These are phyloP conservation scores for Acacia concinna DNA, from an alignment of 331 rosid species.

Conservation along the genomic window DNA sequence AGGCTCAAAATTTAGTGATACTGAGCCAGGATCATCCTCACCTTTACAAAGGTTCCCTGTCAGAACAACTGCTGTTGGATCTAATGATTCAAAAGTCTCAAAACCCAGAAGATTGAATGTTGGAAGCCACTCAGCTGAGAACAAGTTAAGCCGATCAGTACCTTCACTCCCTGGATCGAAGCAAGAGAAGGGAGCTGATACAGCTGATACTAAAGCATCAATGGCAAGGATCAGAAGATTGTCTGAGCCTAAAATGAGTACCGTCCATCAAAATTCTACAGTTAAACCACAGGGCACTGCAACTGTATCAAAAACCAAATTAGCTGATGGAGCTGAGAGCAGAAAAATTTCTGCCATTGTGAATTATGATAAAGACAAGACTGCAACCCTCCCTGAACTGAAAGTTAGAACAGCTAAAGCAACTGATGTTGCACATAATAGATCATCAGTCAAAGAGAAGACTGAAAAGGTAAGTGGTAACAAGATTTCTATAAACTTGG, in stretches of 20 bases:
- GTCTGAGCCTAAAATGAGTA: constrained; percentile 83
- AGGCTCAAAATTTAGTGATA: constrained; percentile 90
- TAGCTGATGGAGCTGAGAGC: constrained; percentile 59
- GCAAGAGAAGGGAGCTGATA: constrained; percentile 55
- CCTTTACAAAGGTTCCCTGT: constrained; percentile 69
- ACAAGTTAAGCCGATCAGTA: constrained; percentile 68
- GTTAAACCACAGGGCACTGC: constrained; percentile 45
- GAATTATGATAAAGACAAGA: constrained; percentile 76
- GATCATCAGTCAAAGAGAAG: constrained; percentile 49
- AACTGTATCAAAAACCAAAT: constrained; percentile 50
- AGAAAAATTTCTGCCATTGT: constrained; percentile 87
- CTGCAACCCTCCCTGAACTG: constrained; percentile 90
- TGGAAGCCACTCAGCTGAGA: constrained; percentile 54
- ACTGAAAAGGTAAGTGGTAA: constrained; percentile 45
- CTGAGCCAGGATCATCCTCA: constrained; percentile 79
- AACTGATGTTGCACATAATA: constrained; percentile 49
- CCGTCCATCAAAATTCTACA: constrained; percentile 51
- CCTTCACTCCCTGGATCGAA: constrained; percentile 74
- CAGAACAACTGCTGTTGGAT: constrained; percentile 56
- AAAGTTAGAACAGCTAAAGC: constrained; percentile 75
- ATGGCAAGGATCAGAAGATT: constrained; percentile 83
- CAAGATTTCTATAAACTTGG: constrained; percentile 47
- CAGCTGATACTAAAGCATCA: constrained; percentile 69
- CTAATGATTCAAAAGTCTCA: constrained; percentile 59
- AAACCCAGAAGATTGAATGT: constrained; percentile 63